Evolutionary conservation across 31 red algal genomes (phyloP).

Genomic region (Odonthalia washingtoniensis): DNA sequence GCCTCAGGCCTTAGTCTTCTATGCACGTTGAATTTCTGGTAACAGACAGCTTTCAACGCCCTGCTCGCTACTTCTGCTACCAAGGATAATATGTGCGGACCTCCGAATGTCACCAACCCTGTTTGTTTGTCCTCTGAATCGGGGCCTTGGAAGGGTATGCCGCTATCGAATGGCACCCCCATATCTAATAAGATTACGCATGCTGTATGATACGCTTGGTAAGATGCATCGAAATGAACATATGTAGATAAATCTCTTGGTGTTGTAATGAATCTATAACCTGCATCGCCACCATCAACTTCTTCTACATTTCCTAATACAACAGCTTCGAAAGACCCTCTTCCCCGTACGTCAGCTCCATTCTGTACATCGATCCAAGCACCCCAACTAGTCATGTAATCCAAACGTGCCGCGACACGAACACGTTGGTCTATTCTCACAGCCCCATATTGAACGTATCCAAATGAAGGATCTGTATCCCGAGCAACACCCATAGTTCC

Average conservation of each 20-base stretch:
- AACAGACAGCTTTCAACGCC: slow-evolving; percentile 78
- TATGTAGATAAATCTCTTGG: slow-evolving; percentile 77
- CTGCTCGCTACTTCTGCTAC: slow-evolving; percentile 81
- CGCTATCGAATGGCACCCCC: slow-evolving; percentile 53
- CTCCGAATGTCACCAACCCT: slow-evolving; percentile 72
- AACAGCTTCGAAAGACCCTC: too few species aligned
- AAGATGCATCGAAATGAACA: slow-evolving; percentile 77
- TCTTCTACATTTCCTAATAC: too few species aligned
- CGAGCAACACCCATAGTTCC: slow-evolving; percentile 45
- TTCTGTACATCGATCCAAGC: slow-evolving; percentile 72
- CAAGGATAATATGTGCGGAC: slow-evolving; percentile 69
- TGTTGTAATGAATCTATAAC: slow-evolving; percentile 53
- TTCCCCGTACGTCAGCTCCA: slow-evolving; percentile 61
- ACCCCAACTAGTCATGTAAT: slow-evolving; percentile 71
- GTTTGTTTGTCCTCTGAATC: slow-evolving; percentile 66
- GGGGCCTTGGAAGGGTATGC: slow-evolving; percentile 46
- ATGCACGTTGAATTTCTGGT: slow-evolving; percentile 77
- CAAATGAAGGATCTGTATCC: slow-evolving; percentile 12
- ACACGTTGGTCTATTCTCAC: slow-evolving; percentile 63
- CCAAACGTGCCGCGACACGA: slow-evolving; percentile 28
- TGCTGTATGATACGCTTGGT: slow-evolving; percentile 81
- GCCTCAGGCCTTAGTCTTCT: too few species aligned
- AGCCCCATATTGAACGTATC: slow-evolving; percentile 68
- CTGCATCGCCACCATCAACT: background rate
- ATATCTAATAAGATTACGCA: slow-evolving; percentile 67